phyloP scores from a whole-genome alignment of 2,329 filamentous ascomycete genomes.

The Arthrobotrys sphaeroides region DNA sequence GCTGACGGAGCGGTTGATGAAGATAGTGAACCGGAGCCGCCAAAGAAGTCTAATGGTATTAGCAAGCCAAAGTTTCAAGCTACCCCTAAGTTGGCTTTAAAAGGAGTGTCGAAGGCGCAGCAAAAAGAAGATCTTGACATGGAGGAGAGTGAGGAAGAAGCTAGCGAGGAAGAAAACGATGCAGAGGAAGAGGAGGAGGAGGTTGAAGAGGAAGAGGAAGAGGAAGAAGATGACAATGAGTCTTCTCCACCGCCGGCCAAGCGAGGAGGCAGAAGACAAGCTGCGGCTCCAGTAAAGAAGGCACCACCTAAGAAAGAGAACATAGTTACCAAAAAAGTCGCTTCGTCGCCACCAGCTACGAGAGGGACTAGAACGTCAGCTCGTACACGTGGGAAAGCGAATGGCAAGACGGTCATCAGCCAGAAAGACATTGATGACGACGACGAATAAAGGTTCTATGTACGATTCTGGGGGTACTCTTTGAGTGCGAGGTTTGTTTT shows the following conservation, averaged over 20 bases:
- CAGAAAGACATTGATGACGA: slow-evolving; percentile 41
- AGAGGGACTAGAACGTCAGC: slow-evolving; percentile 45
- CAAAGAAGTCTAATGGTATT: slow-evolving; percentile 40
- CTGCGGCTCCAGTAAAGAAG: slow-evolving; percentile 20
- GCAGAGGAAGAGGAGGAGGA: slow-evolving; percentile 42
- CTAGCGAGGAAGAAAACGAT: slow-evolving; percentile 17
- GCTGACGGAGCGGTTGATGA: slow-evolving; percentile 55
- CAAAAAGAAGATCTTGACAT: slow-evolving; percentile 51
- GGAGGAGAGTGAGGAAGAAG: slow-evolving; percentile 35
- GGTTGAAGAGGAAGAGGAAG: slow-evolving; percentile 54
- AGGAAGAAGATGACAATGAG: slow-evolving; percentile 24
- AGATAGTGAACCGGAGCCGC: slow-evolving; percentile 39
- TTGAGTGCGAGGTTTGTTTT: slow-evolving; percentile 8
- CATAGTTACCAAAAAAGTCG: slow-evolving; percentile 4
- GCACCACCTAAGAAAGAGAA: slow-evolving; percentile 39
- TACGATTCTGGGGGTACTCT: slow-evolving; percentile 27
- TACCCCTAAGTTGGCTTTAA: slow-evolving; percentile 20
- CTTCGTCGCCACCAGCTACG: slow-evolving; percentile 19
- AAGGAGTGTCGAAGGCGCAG: background rate
- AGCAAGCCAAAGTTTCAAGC: slow-evolving; percentile 18
- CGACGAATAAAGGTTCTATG: slow-evolving; percentile 27
- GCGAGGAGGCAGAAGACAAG: slow-evolving; percentile 27
- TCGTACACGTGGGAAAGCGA: slow-evolving; percentile 40
- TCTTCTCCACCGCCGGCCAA: slow-evolving; percentile 28
- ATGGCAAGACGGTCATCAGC: slow-evolving; percentile 48